phyloP scores from a whole-genome alignment of 805 yeast species.

The Grigorovia jiainica region DNA sequence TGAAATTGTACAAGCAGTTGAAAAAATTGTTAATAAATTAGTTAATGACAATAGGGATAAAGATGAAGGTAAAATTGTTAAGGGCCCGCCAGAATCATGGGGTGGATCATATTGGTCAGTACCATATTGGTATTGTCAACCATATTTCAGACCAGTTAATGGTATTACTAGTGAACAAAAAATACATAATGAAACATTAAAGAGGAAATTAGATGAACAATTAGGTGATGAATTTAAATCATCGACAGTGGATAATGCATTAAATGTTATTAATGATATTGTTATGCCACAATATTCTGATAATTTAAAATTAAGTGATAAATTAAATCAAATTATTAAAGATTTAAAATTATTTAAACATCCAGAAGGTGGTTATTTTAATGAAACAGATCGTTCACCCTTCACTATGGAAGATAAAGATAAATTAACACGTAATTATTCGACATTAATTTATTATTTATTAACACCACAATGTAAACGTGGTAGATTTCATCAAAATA shows the following conservation, averaged over 20 bases:
- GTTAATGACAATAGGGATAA: conserved; percentile 43
- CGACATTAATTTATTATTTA: conserved; percentile 45
- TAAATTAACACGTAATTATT: conserved; percentile 28
- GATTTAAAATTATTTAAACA: conserved; percentile 34
- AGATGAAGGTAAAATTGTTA: conserved; percentile 44
- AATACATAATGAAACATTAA: conserved; percentile 16
- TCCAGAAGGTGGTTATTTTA: conserved; percentile 50
- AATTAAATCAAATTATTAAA: conserved; percentile 32
- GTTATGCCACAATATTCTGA: neutral
- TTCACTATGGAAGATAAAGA: conserved; percentile 23
- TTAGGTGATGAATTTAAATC: neutral
- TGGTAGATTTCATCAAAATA: conserved; percentile 43
- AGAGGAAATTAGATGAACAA: conserved; percentile 3
- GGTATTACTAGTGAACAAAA: conserved; percentile 49
- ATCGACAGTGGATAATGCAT: conserved; percentile 5
- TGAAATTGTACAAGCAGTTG: conserved; percentile 53
- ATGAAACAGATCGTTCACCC: conserved; percentile 47
- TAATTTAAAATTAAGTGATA: too few relatives aligned
- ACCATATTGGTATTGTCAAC: conserved; percentile 96
- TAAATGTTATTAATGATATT: conserved; percentile 3
- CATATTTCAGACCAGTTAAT: conserved; percentile 81
- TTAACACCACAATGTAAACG: conserved; percentile 42
- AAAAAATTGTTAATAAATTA: conserved; percentile 50
- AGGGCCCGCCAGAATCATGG: conserved; percentile 54
- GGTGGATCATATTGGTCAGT: conserved; percentile 73